Evolutionary conservation across 371 early-diverging fungal species (phyloP).

Genomic region (Modicella reniformis): DNA sequence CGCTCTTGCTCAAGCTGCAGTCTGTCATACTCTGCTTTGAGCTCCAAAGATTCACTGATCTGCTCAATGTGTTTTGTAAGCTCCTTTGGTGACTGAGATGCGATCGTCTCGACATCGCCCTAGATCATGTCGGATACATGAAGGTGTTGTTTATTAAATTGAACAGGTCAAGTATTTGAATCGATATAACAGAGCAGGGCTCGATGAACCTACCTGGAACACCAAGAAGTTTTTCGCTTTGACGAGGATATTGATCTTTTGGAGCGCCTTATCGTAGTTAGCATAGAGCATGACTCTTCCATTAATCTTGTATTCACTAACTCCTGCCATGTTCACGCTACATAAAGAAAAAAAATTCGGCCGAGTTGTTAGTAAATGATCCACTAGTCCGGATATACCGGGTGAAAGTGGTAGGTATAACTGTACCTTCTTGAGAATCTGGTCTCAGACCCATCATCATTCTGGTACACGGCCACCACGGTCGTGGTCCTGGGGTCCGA

Average conservation of each 20-base stretch:
- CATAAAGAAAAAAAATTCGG: background rate
- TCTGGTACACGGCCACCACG: conserved; percentile 85
- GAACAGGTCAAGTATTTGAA: background rate
- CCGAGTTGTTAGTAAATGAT: background rate
- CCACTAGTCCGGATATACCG: background rate
- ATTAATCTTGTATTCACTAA: conserved; percentile 91
- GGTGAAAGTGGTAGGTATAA: too few relatives aligned
- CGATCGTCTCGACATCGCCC: conserved; percentile 98
- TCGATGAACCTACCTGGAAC: conserved; percentile 78
- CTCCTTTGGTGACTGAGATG: conserved; percentile 94
- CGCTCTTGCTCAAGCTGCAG: conserved; percentile 85
- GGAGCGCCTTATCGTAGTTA: conserved; percentile 82
- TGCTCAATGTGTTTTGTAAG: conserved; percentile 95
- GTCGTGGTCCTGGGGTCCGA: conserved; percentile 67
- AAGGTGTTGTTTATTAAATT: background rate
- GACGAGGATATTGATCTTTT: conserved; percentile 90
- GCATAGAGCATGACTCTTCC: conserved; percentile 72
- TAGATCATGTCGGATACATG: conserved; percentile 14
- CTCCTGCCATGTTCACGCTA: conserved; percentile 76
- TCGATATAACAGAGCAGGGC: background rate
- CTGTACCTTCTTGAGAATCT: conserved; percentile 68
- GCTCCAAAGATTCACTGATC: conserved; percentile 93
- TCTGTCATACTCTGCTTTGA: conserved; percentile 87
- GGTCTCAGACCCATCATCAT: conserved; percentile 61
- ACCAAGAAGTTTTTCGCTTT: conserved; percentile 98